These are phyloP conservation scores for Microascus cirrosus DNA, from an alignment of 2,329 filamentous ascomycete species.

Conservation along the genomic window DNA sequence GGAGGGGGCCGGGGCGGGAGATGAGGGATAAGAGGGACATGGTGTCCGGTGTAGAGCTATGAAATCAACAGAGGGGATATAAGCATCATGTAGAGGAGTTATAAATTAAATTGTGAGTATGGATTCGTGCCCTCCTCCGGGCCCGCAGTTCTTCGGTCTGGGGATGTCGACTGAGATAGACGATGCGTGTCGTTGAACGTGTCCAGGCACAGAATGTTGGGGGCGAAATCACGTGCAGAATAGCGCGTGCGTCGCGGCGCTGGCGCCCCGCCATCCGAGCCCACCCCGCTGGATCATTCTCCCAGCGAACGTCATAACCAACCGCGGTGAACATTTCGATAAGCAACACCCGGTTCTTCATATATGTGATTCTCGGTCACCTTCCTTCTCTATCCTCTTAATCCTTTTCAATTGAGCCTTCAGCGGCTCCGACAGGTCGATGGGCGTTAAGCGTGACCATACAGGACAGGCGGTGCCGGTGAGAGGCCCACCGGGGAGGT, in stretches of 20 bases:
- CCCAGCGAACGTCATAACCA: not conserved
- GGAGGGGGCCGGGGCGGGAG: constrained; percentile 24
- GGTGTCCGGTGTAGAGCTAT: not conserved
- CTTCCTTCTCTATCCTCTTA: not conserved
- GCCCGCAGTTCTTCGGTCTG: too few relatives aligned
- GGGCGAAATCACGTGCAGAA: not conserved
- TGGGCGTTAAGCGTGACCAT: constrained; percentile 40
- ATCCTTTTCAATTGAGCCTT: not conserved
- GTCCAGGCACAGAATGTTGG: not conserved
- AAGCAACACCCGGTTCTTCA: not conserved
- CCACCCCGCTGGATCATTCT: not conserved
- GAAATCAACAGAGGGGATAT: not conserved
- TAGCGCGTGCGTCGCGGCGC: not conserved
- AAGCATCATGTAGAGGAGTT: not conserved
- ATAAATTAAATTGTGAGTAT: not conserved
- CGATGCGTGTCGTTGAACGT: not conserved
- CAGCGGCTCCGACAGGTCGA: constrained; percentile 15
- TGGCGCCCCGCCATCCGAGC: not conserved
- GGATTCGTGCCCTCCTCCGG: too few relatives aligned
- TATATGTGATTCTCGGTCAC: not conserved
- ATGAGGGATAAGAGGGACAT: constrained; percentile 6
- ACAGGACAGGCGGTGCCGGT: constrained; percentile 30
- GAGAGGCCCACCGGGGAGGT: constrained; percentile 22
- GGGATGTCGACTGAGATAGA: not conserved
- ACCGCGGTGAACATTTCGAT: not conserved